Base-by-base conservation (phyloP, 345 rosid species). In the Kandelia obovata region DNA sequence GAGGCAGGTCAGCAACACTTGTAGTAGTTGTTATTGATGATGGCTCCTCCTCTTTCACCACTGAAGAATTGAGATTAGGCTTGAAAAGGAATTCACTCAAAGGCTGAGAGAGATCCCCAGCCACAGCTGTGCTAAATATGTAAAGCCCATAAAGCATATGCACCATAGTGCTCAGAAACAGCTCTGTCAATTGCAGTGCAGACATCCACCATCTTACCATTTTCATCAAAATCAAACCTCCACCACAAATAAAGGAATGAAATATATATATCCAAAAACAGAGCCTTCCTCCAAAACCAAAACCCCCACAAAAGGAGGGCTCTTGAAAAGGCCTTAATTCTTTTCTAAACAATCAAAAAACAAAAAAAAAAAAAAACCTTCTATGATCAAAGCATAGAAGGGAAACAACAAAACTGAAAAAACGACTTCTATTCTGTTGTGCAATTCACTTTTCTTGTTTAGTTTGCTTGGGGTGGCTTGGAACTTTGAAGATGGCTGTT, bases 101-200 rank as follows among this genome's bases (percentile, higher is more conserved):
- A 51, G 76, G 32, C 74, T 78, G 86, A n/a, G 85, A 86, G 53
- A 92, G 85, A 69, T 92, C 96, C 51, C 97, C 98, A 25, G 99
- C 92, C 21, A 96, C 87, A 57, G 97, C 99, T 0, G 96, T 72
- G 85, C 98, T 90, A 74, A 85, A 90, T 71, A 92, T 80, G 81
- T 90, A 96, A 69, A 96, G 76, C 58, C 86, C 99, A 64, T 87
- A 96, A 0, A 85, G 46, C 79, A 89, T 64, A 81, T 96, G 99
- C 74, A 88, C 91, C 28, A 85, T 8, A 9, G 87, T 72, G 83
- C 96, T 96, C 71, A 89, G 90, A 63, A 85, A 79, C 49, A 96
- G 76, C 95, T 96, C 99, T 28, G 83, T 75, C 72, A 90, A 74
- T 74, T 92, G 91, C 81, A 95, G 74, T 32, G 78, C 87, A 65